Base-by-base conservation (phyloP, 768 basidiomycete genomes). In the Sistotremastrum suecicum region DNA sequence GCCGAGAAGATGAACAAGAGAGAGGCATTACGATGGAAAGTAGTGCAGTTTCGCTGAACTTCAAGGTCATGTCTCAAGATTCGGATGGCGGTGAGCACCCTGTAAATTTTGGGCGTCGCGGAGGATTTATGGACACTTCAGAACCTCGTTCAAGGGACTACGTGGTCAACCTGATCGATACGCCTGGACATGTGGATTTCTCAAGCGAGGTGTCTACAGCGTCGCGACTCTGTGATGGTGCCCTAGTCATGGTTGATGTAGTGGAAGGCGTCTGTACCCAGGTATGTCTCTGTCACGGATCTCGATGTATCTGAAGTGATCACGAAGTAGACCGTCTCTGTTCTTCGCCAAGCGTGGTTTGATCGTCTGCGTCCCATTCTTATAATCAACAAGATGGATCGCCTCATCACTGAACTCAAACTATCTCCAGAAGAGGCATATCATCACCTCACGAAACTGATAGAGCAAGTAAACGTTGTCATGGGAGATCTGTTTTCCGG, bases 21-120 rank as follows among this genome's bases (percentile, higher is more conserved):
- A 69, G 95, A 42, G 95, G 95, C 2, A 99, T 99, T 50, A 98
- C 95, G 0, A 98, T 99, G 95, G 92, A 99, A 63, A 89, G 87
- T 52, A 91, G 87, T 60, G 92, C 95, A 0, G 83, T 98, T 5
- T 90, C 86, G 3, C 66, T 97, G 45, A 75, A 78, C 50, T 99
- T 95, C 56, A 82, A 85, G 51, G 85, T 88, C 46, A 71, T 78
- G 64, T 78, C 79, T 35, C 68, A 66, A 43, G 61, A 58, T 35
- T 53, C 56, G 28, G 62, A 71, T 35, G 79, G 72, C 63, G 79
- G 87, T 85, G 60, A 50, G 75, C 63, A 44, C 30, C 38, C 36
- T 39, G 10, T 39, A 37, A 44, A 45, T 42, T 38, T 20, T 44
- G 43, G 44, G 9, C n/a, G 37, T 45, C 35, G 35, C 42, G 48